phyloP scores from a whole-genome alignment of 1,139 yeast genomes.

The Eremothecium gossypii region DNA sequence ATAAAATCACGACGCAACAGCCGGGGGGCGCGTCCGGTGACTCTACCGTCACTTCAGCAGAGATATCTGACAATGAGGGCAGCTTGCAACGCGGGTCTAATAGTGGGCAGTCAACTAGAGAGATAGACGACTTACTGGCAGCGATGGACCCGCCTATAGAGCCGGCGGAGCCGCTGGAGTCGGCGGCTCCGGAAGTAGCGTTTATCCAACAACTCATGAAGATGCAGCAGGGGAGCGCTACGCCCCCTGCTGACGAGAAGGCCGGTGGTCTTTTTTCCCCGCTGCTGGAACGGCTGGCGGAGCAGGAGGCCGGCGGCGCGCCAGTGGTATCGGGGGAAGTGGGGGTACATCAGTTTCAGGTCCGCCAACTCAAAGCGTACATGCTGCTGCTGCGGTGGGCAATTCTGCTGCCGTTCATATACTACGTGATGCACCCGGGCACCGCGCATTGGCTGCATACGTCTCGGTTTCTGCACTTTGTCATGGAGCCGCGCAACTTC shows the following conservation, averaged over 20 bases:
- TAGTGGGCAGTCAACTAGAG: constrained; percentile 10
- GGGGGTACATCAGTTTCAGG: constrained; percentile 21
- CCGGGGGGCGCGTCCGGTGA: constrained; percentile 30
- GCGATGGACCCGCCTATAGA: constrained; percentile 8
- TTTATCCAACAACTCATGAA: constrained; percentile 8
- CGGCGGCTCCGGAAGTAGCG: constrained; percentile 9
- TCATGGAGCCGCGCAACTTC: constrained; percentile 26
- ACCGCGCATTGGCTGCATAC: constrained; percentile 1
- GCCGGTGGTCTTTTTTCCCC: constrained; percentile 17
- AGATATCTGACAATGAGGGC: constrained; percentile 4
- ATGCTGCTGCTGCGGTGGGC: constrained; percentile 28
- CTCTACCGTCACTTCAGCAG: constrained; percentile 23
- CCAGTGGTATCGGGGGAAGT: constrained; percentile 17
- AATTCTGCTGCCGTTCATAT: constrained; percentile 23
- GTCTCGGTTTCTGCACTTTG: constrained; percentile 4
- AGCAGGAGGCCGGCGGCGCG: constrained; percentile 5
- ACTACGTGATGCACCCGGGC: constrained; percentile 18
- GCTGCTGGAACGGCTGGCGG: constrained; percentile 16
- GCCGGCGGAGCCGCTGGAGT: constrained; percentile 1
- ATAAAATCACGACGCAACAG: constrained; percentile 38
- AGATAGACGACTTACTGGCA: constrained; percentile 17
- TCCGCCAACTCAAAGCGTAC: constrained; percentile 26
- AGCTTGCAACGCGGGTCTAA: background rate
- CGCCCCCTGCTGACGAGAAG: constrained; percentile 1
- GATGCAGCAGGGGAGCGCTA: constrained; percentile 6